Conservation (phyloP, 78 protist genomes). For the Dictyostelium capitatum region DNA sequence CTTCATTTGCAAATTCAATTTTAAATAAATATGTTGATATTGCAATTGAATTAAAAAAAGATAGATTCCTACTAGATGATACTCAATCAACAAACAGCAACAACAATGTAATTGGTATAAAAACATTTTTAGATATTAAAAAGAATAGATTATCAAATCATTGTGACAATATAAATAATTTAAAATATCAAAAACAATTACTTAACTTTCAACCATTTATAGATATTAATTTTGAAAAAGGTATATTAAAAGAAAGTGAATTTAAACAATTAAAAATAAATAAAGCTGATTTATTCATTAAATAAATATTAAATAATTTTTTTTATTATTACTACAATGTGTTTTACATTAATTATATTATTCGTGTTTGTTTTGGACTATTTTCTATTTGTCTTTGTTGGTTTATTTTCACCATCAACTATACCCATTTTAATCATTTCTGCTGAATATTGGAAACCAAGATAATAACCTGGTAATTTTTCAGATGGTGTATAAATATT, state of each 20-base stretch:
- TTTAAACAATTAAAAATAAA: neutral
- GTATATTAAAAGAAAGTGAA: slow-evolving; percentile 24
- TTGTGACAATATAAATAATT: neutral
- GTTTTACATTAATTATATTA: no score
- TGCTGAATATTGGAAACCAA: slow-evolving; percentile 27
- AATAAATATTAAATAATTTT: neutral
- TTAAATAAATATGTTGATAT: slow-evolving; percentile 42
- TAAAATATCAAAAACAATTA: neutral
- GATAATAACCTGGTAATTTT: slow-evolving; percentile 29
- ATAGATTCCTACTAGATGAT: slow-evolving; percentile 37
- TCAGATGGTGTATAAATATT: slow-evolving; percentile 33
- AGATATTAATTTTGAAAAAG: slow-evolving; percentile 27
- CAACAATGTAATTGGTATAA: slow-evolving; percentile 21
- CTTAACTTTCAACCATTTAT: slow-evolving; percentile 8
- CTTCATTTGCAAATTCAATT: slow-evolving; percentile 7
- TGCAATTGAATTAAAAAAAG: slow-evolving; percentile 42
- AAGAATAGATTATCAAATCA: slow-evolving; percentile 17
- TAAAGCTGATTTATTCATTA: neutral
- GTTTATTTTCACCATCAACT: slow-evolving; percentile 33
- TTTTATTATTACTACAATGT: no score
- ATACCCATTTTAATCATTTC: slow-evolving; percentile 29
- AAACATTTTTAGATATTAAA: neutral
- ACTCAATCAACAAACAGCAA: neutral
- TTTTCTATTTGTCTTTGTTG: neutral
- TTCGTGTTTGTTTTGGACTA: no score